Evolutionary conservation across 805 yeast genomes (phyloP).

Genomic region (Candida endomychidarum): DNA sequence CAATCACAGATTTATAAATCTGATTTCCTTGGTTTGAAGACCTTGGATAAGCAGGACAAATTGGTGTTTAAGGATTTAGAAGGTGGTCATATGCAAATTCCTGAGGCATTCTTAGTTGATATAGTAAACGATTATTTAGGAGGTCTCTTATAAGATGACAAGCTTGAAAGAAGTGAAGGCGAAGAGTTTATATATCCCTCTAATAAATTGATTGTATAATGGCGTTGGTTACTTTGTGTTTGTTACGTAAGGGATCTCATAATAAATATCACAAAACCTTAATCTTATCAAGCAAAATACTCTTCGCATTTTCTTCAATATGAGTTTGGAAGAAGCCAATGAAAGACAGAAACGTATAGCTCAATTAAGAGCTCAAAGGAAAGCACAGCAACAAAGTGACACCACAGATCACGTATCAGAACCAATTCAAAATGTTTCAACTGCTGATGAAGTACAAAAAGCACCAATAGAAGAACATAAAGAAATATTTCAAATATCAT

Average conservation of each 20-base stretch:
- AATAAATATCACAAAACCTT: no score
- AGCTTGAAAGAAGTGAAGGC: no score
- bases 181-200: no score
- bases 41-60: slow-evolving; percentile 41
- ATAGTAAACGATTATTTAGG: slow-evolving; percentile 49
- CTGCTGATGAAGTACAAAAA: background rate
- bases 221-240: no score
- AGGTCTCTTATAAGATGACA: background rate
- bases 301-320: slow-evolving; percentile 3
- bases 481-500: slow-evolving; percentile 11
- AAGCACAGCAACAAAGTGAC: slow-evolving; percentile 1
- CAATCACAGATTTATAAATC: slow-evolving; percentile 50
- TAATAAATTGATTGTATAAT: no score
- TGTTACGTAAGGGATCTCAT: no score
- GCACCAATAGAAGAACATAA: background rate
- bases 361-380: slow-evolving; percentile 11
- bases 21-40: slow-evolving; percentile 60
- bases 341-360: slow-evolving; percentile 15
- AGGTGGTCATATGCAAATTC: slow-evolving; percentile 66
- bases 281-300: no score
- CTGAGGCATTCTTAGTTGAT: slow-evolving; percentile 47
- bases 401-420: background rate
- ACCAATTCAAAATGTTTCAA: slow-evolving; percentile 1
- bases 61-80: slow-evolving; percentile 52
- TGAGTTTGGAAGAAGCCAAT: slow-evolving; percentile 13